Conservation (phyloP, 768 basidiomycete genomes). For the Xerocomellus intermedius region DNA sequence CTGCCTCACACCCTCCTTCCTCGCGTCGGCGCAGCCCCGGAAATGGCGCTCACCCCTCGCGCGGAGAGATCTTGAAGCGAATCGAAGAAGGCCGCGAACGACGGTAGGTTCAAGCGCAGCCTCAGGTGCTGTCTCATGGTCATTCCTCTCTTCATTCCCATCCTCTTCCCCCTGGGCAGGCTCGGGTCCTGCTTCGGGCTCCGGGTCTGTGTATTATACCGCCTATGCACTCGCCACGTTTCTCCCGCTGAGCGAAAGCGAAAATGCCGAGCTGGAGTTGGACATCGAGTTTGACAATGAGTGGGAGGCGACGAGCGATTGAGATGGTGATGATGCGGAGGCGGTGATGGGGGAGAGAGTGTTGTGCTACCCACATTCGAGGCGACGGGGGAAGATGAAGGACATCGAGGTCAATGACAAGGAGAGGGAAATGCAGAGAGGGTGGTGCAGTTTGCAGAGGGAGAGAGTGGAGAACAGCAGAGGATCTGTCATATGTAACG, state of each 20-base stretch:
- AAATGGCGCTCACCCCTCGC: too few species aligned
- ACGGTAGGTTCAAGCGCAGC: conserved; percentile 24
- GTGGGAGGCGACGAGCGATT: conserved; percentile 87
- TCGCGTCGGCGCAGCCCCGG: too few species aligned
- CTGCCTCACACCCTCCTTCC: too few species aligned
- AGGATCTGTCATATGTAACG: too few species aligned
- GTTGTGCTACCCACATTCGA: conserved; percentile 56
- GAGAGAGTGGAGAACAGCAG: too few species aligned
- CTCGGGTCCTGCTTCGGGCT: too few species aligned
- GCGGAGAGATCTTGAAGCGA: too few species aligned
- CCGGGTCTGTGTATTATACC: neutral
- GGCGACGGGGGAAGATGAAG: conserved; percentile 1
- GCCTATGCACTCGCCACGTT: conserved; percentile 22
- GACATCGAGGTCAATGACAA: neutral
- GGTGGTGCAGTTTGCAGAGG: too few species aligned
- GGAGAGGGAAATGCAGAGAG: neutral
- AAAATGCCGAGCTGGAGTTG: conserved; percentile 51
- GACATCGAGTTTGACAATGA: conserved; percentile 88
- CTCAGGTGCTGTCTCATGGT: too few species aligned
- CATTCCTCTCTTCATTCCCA: too few species aligned
- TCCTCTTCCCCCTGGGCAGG: neutral
- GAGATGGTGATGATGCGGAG: conserved; percentile 88
- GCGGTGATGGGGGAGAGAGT: conserved; percentile 68
- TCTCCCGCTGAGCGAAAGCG: conserved; percentile 40
- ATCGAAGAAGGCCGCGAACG: too few species aligned